A percentile compares a stretch with the other conserved stretches of the same genome.
Conservation (phyloP, 2,329 filamentous ascomycete genomes). For the Lasiodiplodia theobromae region DNA sequence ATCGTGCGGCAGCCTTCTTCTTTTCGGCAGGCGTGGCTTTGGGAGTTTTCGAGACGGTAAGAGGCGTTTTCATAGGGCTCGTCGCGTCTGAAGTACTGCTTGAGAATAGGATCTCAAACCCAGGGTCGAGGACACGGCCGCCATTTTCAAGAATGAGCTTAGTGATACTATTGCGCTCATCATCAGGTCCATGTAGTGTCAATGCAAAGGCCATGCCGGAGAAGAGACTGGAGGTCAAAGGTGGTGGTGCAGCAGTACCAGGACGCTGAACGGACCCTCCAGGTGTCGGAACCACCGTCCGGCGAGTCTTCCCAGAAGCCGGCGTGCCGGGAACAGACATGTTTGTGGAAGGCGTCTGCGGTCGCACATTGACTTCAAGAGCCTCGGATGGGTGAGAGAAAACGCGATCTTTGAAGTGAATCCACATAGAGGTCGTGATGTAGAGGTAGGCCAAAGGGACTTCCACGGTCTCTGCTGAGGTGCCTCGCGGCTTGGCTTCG, state of each 20-base stretch:
- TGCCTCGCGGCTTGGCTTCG: constrained; percentile 46
- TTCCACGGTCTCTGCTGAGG: constrained; percentile 39
- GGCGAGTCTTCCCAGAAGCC: constrained; percentile 58
- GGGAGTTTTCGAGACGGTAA: not conserved
- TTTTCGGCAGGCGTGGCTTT: constrained; percentile 7
- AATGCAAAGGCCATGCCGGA: constrained; percentile 86
- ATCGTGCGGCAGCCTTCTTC: not conserved
- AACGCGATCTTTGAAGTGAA: constrained; percentile 47
- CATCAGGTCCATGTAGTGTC: constrained; percentile 67
- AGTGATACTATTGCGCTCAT: constrained; percentile 64
- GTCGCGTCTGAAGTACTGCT: constrained; percentile 37
- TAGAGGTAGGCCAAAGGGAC: constrained; percentile 53
- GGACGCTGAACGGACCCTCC: constrained; percentile 38
- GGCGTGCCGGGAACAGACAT: constrained; percentile 43
- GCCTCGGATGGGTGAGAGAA: constrained; percentile 38
- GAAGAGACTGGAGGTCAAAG: constrained; percentile 63
- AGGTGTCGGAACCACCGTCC: constrained; percentile 10
- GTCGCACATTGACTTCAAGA: constrained; percentile 13
- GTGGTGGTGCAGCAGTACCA: constrained; percentile 40
- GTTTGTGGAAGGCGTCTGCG: constrained; percentile 24
- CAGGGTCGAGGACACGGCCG: constrained; percentile 73
- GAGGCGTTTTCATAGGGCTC: constrained; percentile 15
- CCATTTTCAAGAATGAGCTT: constrained; percentile 73
- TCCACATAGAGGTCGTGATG: constrained; percentile 53
- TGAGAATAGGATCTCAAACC: constrained; percentile 84